Evolutionary conservation across 371 early-diverging fungal genomes (phyloP).

Genomic region (Parasitella parasitica): DNA sequence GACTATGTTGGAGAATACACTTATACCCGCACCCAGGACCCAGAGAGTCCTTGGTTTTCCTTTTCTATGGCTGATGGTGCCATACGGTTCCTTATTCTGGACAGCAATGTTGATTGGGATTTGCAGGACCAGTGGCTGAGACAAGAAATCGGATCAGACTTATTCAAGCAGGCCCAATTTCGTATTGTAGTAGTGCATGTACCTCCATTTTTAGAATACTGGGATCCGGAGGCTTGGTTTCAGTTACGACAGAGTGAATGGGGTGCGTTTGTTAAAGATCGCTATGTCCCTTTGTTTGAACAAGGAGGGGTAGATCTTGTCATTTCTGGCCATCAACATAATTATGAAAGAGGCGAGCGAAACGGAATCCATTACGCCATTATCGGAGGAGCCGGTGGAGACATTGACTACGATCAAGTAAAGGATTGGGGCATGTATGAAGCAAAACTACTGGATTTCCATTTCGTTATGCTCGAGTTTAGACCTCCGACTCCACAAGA

Average conservation of each 20-base stretch:
- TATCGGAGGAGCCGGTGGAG: constrained; percentile 80
- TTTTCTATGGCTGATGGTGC: constrained; percentile 60
- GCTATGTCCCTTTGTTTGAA: constrained; percentile 70
- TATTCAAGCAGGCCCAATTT: constrained; percentile 58
- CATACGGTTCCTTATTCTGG: constrained; percentile 69
- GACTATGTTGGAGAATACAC: constrained; percentile 49
- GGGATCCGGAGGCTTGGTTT: constrained; percentile 75
- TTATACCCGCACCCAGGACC: constrained; percentile 37
- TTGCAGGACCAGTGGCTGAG: constrained; percentile 66
- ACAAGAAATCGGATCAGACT: constrained; percentile 55
- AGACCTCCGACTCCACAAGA: constrained; percentile 9
- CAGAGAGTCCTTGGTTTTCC: constrained; percentile 55
- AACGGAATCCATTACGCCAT: constrained; percentile 62
- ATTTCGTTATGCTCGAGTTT: constrained; percentile 61
- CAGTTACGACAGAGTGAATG: constrained; percentile 66
- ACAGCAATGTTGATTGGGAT: constrained; percentile 64
- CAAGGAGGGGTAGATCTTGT: constrained; percentile 70
- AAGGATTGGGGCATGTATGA: constrained; percentile 69
- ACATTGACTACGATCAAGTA: constrained; percentile 66
- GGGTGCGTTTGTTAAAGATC: constrained; percentile 69
- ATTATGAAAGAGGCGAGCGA: constrained; percentile 66
- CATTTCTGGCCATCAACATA: constrained; percentile 83
- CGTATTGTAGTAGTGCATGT: constrained; percentile 73
- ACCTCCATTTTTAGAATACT: constrained; percentile 81
- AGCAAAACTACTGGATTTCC: constrained; percentile 48